Percentiles rank a stretch among this genome's conserved stretches.
Conservation (phyloP, 257 asterid species). For the Hygrophila difformis region DNA sequence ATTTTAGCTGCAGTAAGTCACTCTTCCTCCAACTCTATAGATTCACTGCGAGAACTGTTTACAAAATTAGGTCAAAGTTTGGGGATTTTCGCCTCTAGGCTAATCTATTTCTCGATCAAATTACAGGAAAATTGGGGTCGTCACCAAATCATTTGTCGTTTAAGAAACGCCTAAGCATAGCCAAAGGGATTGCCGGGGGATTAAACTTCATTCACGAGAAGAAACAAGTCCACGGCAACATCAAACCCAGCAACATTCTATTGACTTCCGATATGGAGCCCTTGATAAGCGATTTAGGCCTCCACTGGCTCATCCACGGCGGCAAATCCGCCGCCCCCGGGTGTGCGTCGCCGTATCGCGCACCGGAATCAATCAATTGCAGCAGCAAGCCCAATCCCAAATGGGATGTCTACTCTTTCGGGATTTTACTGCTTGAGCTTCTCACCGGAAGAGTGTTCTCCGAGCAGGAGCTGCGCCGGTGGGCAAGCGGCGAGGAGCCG, state of each 20-base stretch:
- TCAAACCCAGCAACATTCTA: slow-evolving; percentile 89
- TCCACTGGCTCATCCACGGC: slow-evolving; percentile 51
- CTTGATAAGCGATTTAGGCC: slow-evolving; percentile 66
- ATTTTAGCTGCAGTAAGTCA: slow-evolving; percentile 71
- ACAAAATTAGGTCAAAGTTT: too few relatives aligned
- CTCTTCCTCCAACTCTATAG: background rate
- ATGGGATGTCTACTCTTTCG: slow-evolving; percentile 95
- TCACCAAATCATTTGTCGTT: slow-evolving; percentile 66
- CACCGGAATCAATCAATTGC: slow-evolving; percentile 72
- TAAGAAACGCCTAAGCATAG: slow-evolving; percentile 57
- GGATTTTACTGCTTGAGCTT: slow-evolving; percentile 66
- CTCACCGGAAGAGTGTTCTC: slow-evolving; percentile 76
- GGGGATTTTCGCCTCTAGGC: too few relatives aligned
- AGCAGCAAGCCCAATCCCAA: slow-evolving; percentile 60
- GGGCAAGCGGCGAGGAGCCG: slow-evolving; percentile 43
- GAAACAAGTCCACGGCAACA: slow-evolving; percentile 87
- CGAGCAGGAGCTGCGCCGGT: slow-evolving; percentile 59
- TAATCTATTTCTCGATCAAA: background rate
- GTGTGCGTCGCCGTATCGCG: slow-evolving; percentile 77
- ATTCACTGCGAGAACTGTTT: background rate
- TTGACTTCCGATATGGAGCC: slow-evolving; percentile 81
- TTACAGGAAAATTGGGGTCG: slow-evolving; percentile 67
- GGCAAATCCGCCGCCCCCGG: slow-evolving; percentile 19
- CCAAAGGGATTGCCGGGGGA: slow-evolving; percentile 81
- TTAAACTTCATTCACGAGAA: slow-evolving; percentile 75